Base-by-base conservation (phyloP, 2,329 filamentous ascomycete species). In the Lojkania enalia region DNA sequence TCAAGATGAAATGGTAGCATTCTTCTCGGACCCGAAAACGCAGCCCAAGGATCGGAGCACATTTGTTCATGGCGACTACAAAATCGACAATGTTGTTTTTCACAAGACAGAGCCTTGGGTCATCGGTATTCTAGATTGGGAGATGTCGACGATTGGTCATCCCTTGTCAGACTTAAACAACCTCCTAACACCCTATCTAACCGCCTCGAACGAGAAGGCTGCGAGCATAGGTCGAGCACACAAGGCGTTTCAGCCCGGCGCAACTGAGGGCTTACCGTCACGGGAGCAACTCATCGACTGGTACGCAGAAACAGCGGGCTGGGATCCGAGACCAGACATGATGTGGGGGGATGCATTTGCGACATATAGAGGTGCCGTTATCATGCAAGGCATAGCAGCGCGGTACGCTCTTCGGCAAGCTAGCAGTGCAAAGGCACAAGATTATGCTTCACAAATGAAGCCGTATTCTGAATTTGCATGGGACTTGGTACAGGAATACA, bases 81-180 rank as follows among this genome's bases (percentile, higher is more conserved):
- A 97, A 76, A 95, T 78, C 42, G 76, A 77, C 53, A 78, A 77
- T 44, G 63, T 77, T 20, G 74, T 77, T 37, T 99, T 95, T 69
- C 89, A 96, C 74, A 87, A 88, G 72, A 91, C 88, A 0, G 87
- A 92, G 68, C 84, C 91, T 4, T 78, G 85, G 41, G 91, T 97
- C 11, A 91, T 97, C 70, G 94, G 92, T 3, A 90, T 97, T 42
- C 74, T 97, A 4, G 94, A 99, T 81, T 96, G 91, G 91, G 94
- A 97, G 75, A 96, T 99, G 90, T 90, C 90, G 25, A 97, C 94
- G 0, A 85, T 96, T 42, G 94, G 94, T n/a, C 92, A 99, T 69
- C 94, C 94, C 1, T 80, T 97, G 16, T 92, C 88, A 4, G 94
- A 99, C 67, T 76, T 97, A 30, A 85, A 85, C 69, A 97, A 97